Conservation (phyloP, 2,329 filamentous ascomycete species). For the Aspergillus persii region DNA sequence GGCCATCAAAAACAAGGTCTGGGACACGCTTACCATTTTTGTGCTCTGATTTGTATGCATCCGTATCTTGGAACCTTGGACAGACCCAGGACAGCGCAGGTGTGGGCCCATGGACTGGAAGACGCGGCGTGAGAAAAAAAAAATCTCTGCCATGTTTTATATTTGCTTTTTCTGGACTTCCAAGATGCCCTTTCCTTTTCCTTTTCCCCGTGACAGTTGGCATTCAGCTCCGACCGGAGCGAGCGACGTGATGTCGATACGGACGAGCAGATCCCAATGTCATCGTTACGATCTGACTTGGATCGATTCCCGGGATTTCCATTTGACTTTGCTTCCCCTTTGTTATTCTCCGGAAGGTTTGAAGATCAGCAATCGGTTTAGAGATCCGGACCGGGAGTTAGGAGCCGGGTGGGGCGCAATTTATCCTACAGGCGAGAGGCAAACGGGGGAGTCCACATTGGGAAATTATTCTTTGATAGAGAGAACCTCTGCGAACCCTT, state of each 20-base stretch:
- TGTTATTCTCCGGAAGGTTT: background rate
- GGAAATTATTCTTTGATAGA: background rate
- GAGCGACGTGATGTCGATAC: background rate
- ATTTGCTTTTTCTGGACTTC: background rate
- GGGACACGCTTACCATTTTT: background rate
- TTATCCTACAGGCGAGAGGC: background rate
- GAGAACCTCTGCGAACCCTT: background rate
- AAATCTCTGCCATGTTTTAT: background rate
- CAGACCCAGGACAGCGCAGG: background rate
- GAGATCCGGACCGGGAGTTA: background rate
- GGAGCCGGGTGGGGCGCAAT: background rate
- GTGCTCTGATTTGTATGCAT: background rate
- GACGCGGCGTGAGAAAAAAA: background rate
- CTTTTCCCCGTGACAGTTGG: background rate
- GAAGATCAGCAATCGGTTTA: background rate
- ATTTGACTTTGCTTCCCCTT: background rate
- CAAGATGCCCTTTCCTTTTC: background rate
- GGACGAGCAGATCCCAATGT: background rate
- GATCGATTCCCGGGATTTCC: background rate
- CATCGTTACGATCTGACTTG: background rate
- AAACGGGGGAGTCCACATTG: background rate
- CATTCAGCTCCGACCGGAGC: background rate
- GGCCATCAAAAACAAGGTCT: background rate
- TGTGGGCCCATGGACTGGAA: background rate
- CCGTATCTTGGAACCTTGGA: background rate